phyloP scores from a whole-genome alignment of 305 asterid genomes.

The Rubia tinctorum region DNA sequence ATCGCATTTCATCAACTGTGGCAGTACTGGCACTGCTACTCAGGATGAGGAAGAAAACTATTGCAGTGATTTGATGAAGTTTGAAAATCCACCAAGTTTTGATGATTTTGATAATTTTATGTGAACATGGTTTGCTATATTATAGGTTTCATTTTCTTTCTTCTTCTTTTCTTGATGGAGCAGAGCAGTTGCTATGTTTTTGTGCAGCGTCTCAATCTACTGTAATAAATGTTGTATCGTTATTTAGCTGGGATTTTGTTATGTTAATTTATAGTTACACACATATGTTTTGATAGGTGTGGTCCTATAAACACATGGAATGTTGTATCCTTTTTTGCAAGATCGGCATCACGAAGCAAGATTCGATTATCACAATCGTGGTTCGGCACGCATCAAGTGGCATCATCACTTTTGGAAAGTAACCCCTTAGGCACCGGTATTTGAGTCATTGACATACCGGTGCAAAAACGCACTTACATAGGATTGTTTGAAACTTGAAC shows the following conservation, averaged over 20 bases:
- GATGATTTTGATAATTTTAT: conserved; percentile 52
- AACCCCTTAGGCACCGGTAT: too few relatives aligned
- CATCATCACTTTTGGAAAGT: too few relatives aligned
- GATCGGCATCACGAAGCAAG: too few relatives aligned
- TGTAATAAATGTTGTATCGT: conserved; percentile 2
- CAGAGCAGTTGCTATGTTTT: conserved; percentile 22
- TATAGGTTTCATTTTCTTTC: background rate
- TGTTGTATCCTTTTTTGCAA: too few relatives aligned
- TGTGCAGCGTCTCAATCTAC: conserved; percentile 19
- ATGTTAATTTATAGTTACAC: too few relatives aligned
- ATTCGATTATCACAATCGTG: too few relatives aligned
- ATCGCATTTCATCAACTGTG: conserved; percentile 33
- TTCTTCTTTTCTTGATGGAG: conserved; percentile 12
- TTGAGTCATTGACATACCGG: too few relatives aligned
- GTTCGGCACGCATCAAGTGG: too few relatives aligned
- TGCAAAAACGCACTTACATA: too few relatives aligned
- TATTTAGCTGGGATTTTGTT: background rate
- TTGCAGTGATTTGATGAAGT: conserved; percentile 54
- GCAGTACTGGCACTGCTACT: conserved; percentile 24
- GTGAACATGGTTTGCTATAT: conserved; percentile 26
- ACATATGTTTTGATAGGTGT: too few relatives aligned
- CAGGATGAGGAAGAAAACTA: conserved; percentile 62
- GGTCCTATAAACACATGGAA: too few relatives aligned
- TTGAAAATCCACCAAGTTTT: conserved; percentile 64
- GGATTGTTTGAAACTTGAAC: too few relatives aligned